A percentile compares a stretch with the other conserved stretches of the same genome.
Conservation (phyloP, 2,329 filamentous ascomycete species). For the Colletotrichum salicis region DNA sequence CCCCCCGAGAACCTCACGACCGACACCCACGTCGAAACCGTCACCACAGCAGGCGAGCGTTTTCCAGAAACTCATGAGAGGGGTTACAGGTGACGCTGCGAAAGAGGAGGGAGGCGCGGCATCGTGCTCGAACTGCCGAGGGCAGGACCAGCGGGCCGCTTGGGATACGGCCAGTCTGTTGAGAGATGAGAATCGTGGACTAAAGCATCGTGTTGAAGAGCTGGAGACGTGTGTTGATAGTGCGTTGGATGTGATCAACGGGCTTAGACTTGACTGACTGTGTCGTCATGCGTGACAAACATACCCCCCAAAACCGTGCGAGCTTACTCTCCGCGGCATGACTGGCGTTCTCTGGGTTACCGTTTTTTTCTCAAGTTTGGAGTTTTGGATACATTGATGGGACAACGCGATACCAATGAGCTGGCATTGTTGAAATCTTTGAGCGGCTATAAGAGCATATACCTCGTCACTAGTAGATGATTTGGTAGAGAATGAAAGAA, state of each 20-base stretch:
- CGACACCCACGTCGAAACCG: slow-evolving; percentile 36
- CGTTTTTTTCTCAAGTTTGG: slow-evolving; percentile 10
- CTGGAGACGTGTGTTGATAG: slow-evolving; percentile 70
- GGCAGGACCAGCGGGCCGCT: slow-evolving; percentile 67
- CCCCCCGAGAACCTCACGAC: not conserved
- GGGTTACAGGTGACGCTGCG: slow-evolving; percentile 50
- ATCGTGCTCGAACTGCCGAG: slow-evolving; percentile 66
- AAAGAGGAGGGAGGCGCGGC: slow-evolving; percentile 39
- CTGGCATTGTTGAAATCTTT: slow-evolving; percentile 32
- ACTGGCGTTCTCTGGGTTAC: slow-evolving; percentile 15
- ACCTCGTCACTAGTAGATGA: slow-evolving; percentile 9
- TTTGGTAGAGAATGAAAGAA: slow-evolving; percentile 20
- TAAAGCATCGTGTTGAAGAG: slow-evolving; percentile 69
- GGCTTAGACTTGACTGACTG: slow-evolving; percentile 55
- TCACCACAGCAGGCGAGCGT: slow-evolving; percentile 43
- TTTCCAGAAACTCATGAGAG: slow-evolving; percentile 55
- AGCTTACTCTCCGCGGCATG: not conserved
- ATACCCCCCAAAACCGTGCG: not conserved
- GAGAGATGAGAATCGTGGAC: slow-evolving; percentile 69
- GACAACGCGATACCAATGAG: slow-evolving; percentile 32
- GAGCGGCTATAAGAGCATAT: slow-evolving; percentile 12
- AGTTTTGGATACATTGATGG: not conserved
- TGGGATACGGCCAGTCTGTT: slow-evolving; percentile 74
- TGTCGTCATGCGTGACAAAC: not conserved
- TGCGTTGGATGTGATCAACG: slow-evolving; percentile 69